Base-by-base conservation (phyloP, 2,329 filamentous ascomycete species). In the Aspergillus sp. region DNA sequence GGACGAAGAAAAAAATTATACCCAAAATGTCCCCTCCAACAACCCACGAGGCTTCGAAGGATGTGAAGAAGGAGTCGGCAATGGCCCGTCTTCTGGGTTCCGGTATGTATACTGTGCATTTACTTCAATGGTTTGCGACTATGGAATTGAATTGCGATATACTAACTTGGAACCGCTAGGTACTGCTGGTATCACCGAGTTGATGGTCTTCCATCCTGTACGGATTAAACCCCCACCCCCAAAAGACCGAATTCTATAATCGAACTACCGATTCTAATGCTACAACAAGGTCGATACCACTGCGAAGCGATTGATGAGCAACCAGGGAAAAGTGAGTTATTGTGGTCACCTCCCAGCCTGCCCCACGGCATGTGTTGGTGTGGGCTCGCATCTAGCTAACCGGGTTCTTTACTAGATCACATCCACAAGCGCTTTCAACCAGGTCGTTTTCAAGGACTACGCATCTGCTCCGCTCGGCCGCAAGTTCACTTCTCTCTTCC, bases 261-360 rank as follows among this genome's bases (percentile, higher is more conserved):
- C 43, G 28, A 34, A 33, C 30, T 32, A 4, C 34, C 43, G 32
- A 43, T 45, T 45, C 60, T 67, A 54, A 66, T 50, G 36, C 43
- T 19, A 26, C 30, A 29, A 30, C 40, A 63, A 91, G 86, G 88
- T 98, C 68, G 93, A 98, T 73, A 98, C 93, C 43, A 96, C 94
- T 62, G 91, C 93, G 54, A 98, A 98, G 79, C 88, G 93, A 58
- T 81, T 98, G 72, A 98, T 98, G 93, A 96, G 89, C 81, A 96
- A 98, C 73, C 85, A 94, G 69, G 82, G 81, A 65, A 87, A 77
- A 73, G 80, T 86, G 67, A 58, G 71, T 56, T 43, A 46, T 32
- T 38, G 43, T 32, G 43, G 9, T 19, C 29, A 26, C 26, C 19
- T 39, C 19, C 26, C 12, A 26, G 19, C 12, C 7, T 8, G 36